Conservation (phyloP, 2,329 filamentous ascomycete species). For the Ophiocordyceps robertsii region DNA sequence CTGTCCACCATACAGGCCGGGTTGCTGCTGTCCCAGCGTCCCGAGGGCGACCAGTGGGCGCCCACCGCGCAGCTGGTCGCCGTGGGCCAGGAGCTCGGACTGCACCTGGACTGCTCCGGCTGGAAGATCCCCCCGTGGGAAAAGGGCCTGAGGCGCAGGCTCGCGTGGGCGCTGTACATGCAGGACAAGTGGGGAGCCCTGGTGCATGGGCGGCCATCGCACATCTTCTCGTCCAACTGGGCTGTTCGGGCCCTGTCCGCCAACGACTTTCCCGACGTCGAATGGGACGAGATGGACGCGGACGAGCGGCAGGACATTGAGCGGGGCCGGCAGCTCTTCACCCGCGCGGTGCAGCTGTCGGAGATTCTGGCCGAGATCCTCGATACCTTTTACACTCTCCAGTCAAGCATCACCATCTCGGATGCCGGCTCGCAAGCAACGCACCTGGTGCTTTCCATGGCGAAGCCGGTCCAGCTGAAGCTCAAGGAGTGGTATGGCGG, state of each 20-base stretch:
- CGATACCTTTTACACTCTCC: conserved; percentile 70
- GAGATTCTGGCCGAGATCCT: conserved; percentile 68
- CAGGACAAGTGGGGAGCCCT: conserved; percentile 86
- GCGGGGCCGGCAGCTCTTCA: conserved; percentile 56
- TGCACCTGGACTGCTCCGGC: conserved; percentile 73
- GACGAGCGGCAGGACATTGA: conserved; percentile 54
- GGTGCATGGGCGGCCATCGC: conserved; percentile 74
- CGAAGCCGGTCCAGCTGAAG: conserved; percentile 72
- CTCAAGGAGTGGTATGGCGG: conserved; percentile 71
- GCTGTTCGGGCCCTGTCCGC: conserved; percentile 52
- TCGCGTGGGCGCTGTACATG: conserved; percentile 88
- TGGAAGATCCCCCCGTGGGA: conserved; percentile 90
- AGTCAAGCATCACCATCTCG: conserved; percentile 56
- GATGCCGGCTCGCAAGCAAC: conserved; percentile 57
- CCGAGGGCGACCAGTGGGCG: conserved; percentile 69
- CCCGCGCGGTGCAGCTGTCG: conserved; percentile 62
- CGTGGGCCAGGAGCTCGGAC: conserved; percentile 71
- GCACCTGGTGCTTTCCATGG: conserved; percentile 57
- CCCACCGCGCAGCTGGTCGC: conserved; percentile 80
- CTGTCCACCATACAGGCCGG: conserved; percentile 70
- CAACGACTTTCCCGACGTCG: conserved; percentile 62
- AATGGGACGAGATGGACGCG: conserved; percentile 46
- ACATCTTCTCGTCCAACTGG: conserved; percentile 59
- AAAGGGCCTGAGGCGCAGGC: conserved; percentile 66
- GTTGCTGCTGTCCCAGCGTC: conserved; percentile 59